Base-by-base conservation (phyloP, 495 filamentous ascomycete genomes). In the Choiromyces venosus region DNA sequence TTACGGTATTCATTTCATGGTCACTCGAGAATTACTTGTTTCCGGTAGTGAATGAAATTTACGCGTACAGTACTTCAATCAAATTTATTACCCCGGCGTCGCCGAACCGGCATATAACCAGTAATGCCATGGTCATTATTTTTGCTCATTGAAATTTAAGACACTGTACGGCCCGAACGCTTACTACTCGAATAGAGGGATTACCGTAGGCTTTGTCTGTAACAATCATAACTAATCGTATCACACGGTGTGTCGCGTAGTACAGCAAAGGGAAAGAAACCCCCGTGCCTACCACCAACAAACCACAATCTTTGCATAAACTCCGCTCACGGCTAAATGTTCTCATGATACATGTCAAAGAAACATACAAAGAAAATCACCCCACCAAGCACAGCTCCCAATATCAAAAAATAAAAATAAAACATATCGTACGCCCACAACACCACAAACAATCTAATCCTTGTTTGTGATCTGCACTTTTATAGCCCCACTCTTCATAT, bases 401-500 rank as follows among this genome's bases (percentile, higher is more conserved):
- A 21, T 46, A 46, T 56, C n/a, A 9, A 6, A 9, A 6, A 52
- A n/a, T n/a, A 29, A 56, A 7, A 29, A 14, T 2, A 0, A 29
- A 56, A 12, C 9, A 10, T 1, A 29, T 25, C n/a, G 4, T 29
- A 0, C n/a, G 9, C n/a, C 46, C n/a, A 12, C 9, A 29, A 65
- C 29, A 21, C 71, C 71, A 5, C 21, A 38, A 40, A 65, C 35
- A 33, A 35, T 67, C 73, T 73, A 79, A 79, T 70, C 82, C 70
- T 82, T 80, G 80, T 89, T 91, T 84, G 90, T 87, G 76, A 97
- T 98, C 85, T 92, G 89, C 77, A 97, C 93, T 85, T 98, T 98
- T 82, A 98, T 97, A 19, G 94, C 93, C 4, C 94, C 94, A 46
- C 90, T 96, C 84, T 89, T 93, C n/a, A 92, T 89, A 83, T 97